Evolutionary conservation across 208 protist species (phyloP).

Genomic region (Tritrichomonas foetus): DNA sequence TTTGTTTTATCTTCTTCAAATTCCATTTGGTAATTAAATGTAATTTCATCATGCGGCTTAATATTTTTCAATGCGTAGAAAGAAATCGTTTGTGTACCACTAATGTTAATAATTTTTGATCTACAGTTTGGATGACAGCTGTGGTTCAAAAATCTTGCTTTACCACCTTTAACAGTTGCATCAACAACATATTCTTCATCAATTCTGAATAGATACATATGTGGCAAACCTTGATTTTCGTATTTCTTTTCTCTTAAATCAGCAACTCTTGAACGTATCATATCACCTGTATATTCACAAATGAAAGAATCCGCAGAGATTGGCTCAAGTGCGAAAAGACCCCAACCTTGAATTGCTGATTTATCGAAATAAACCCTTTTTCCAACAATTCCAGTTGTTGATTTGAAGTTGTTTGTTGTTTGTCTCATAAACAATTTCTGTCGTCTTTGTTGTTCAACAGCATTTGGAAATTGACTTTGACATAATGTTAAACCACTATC

Average conservation of each 20-base stretch:
- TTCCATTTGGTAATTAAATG: slow-evolving; percentile 48
- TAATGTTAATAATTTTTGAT: slow-evolving; percentile 37
- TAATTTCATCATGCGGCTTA: slow-evolving; percentile 43
- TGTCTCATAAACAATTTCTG: too few relatives aligned
- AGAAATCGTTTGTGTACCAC: slow-evolving; percentile 43
- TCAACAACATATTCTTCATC: slow-evolving; percentile 45
- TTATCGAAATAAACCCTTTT: slow-evolving; percentile 44
- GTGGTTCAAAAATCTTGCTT: slow-evolving; percentile 45
- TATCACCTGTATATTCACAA: slow-evolving; percentile 46
- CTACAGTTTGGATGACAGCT: slow-evolving; percentile 47
- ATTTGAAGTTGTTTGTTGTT: not conserved
- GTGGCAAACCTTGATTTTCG: slow-evolving; percentile 31
- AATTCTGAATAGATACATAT: slow-evolving; percentile 46
- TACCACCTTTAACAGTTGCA: slow-evolving; percentile 42
- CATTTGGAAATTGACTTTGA: not conserved
- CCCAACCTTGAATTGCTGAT: slow-evolving; percentile 45
- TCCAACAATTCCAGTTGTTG: not conserved
- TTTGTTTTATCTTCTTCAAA: slow-evolving; percentile 43
- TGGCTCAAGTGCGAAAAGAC: slow-evolving; percentile 41
- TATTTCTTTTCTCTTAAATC: slow-evolving; percentile 47
- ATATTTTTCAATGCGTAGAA: slow-evolving; percentile 45
- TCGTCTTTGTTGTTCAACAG: not conserved
- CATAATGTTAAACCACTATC: not conserved
- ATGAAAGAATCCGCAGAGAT: slow-evolving; percentile 34
- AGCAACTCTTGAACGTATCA: slow-evolving; percentile 39